Base-by-base conservation (phyloP, 768 basidiomycete species). In the Clitopilus hobsonii region DNA sequence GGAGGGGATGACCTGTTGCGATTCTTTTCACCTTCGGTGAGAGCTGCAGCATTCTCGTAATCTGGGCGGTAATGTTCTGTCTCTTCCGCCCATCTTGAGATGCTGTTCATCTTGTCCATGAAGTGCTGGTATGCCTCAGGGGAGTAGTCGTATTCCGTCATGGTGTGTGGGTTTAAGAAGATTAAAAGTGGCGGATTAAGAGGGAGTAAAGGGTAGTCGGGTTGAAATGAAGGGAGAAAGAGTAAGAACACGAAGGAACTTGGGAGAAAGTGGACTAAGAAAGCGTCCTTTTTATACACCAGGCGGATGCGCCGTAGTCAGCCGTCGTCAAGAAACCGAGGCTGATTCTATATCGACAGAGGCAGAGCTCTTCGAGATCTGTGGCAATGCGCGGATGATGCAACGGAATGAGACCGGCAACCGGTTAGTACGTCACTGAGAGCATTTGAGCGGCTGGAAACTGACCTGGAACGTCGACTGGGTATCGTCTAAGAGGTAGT, bases 121-220 rank as follows among this genome's bases (percentile, higher is more conserved):
- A 58, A 54, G 36, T 55, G 56, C 36, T 61, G 60, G 38, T 60
- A 58, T 2, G 63, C 61, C 48, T 64, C 61, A 23, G 61, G 63
- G 48, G 63, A 62, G 53, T 59, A 64, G 53, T 62, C 63, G 48
- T 62, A 64, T 55, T 64, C 63, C n/a, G 63, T 64, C 63, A 64
- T 64, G 32, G 38, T 53, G 51, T 41, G 36, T 25, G 25, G 38
- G 50, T 27, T 41, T 50, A 2, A 45, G 22, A 45, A 20, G n/a
- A 45, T 16, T 45, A 16, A 45, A 45, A 45, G 41, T 23, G 41
- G 41, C 32, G 32, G 32, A 36, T 5, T 26, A n/a, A 30, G 48
- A 28, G 49, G 38, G 5, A 38, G 36, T 54, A 24, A 23, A 18
- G 22, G 36, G 22, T 30, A 11, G 30, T 20, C 14, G 14, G 41